Base-by-base conservation (phyloP, 345 rosid species). In the Capsella bursapastoris region DNA sequence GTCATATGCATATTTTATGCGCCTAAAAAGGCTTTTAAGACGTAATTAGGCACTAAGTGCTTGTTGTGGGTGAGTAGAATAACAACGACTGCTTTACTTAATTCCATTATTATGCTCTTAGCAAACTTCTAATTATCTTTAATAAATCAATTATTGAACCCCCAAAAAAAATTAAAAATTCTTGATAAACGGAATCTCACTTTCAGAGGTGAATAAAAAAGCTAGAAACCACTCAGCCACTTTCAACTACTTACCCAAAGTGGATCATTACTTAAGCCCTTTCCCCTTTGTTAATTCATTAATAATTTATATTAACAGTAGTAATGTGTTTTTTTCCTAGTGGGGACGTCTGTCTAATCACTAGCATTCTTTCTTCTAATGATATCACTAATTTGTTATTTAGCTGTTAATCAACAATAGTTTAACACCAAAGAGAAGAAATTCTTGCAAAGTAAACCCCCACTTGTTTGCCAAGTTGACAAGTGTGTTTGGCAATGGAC, bases 241-340 rank as follows among this genome's bases (percentile, higher is more conserved):
- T 76, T 62, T 76, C 79, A 69, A 55, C 79, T 69, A 50, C 75
- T 69, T 76, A 76, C 65, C 80, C 80, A 63, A 76, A 70, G 75
- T 76, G 71, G 65, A 62, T 76, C 60, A 29, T 70, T 70, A 70
- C 70, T 35, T 13, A 8, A 75, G 43, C 29, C 51, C 31, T 70
- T 70, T 45, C 22, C 25, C 25, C 2, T 28, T 66, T 7, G 37
- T 34, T 8, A 38, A 60, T 52, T 12, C 69, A 62, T n/a, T 8
- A 47, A 47, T 75, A 27, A 51, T 76, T 51, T 45, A 35, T 32
- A 53, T 48, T 34, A 32, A 55, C 31, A 32, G 44, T 60, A 32
- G 44, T 60, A 67, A 52, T 27, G 5, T 75, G 47, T 34, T 38
- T 14, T 22, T 22, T 22, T n/a, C 14, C 14, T 75, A 68, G 74